These are phyloP conservation scores for Taiwanofungus camphoratus DNA, from an alignment of 1,284 basidiomycete species.

Conservation along the genomic window DNA sequence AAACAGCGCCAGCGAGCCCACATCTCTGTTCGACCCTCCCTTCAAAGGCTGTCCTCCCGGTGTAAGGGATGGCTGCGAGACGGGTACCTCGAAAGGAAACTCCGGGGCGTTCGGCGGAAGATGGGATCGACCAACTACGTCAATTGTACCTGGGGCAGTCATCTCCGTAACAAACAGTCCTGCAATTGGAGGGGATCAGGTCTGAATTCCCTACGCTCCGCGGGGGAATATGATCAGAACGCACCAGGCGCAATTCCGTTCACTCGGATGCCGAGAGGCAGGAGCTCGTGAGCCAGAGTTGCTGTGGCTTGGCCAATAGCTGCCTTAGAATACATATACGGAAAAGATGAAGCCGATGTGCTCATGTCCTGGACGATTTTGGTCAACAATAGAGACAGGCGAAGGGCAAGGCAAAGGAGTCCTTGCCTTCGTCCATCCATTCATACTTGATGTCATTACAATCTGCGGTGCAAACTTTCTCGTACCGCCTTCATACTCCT, in stretches of 20 bases:
- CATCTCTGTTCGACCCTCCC: conserved; percentile 38
- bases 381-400: background rate
- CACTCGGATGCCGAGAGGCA: conserved; percentile 50
- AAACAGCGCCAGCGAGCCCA: conserved; percentile 41
- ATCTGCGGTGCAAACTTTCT: conserved; percentile 42
- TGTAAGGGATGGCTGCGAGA: conserved; percentile 18
- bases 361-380: conserved; percentile 32
- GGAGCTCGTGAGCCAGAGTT: conserved; percentile 43
- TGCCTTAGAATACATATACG: conserved; percentile 46
- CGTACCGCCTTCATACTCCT: conserved; percentile 16
- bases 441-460: conserved; percentile 49
- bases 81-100: conserved; percentile 31
- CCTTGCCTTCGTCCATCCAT: conserved; percentile 45
- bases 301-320: conserved; percentile 45
- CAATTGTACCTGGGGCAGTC: conserved; percentile 28
- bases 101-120: conserved; percentile 18
- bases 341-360: conserved; percentile 36
- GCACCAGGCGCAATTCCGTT: conserved; percentile 47
- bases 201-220: no score
- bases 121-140: conserved; percentile 30
- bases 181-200: conserved; percentile 4
- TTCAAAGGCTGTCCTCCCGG: conserved; percentile 12
- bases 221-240: no score
- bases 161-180: conserved; percentile 32
- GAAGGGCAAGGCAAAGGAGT: background rate